A percentile compares a stretch with the other conserved stretches of the same genome.
These are phyloP conservation scores for Solanum sitiens DNA, from an alignment of 257 asterid genomes.

Conservation along the genomic window DNA sequence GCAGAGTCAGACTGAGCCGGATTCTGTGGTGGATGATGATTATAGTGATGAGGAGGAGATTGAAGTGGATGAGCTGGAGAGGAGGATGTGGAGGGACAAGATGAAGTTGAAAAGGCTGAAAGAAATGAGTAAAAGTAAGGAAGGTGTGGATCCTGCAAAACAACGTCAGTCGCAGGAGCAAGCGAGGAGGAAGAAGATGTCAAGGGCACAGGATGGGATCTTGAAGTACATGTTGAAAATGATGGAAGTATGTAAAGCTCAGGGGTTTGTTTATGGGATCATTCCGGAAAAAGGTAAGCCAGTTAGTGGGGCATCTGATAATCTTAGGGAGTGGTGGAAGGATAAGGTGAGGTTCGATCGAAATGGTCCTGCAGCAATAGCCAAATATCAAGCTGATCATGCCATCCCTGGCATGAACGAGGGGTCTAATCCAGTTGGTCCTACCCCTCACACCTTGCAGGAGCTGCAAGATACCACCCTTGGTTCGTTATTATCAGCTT, in stretches of 20 bases:
- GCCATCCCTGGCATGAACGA: slow-evolving; percentile 33
- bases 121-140: slow-evolving; percentile 59
- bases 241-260: slow-evolving; percentile 97
- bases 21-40: slow-evolving; percentile 51
- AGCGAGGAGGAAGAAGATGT: slow-evolving; percentile 91
- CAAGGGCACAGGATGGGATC: slow-evolving; percentile 91
- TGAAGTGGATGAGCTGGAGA: slow-evolving; percentile 77
- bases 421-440: slow-evolving; percentile 29
- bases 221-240: slow-evolving; percentile 82
- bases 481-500: slow-evolving; percentile 71
- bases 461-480: slow-evolving; percentile 89
- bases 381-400: slow-evolving; percentile 51
- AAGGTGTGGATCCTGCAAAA: slow-evolving; percentile 38
- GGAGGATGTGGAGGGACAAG: slow-evolving; percentile 82
- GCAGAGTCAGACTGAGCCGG: slow-evolving; percentile 31
- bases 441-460: slow-evolving; percentile 73
- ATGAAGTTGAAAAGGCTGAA: slow-evolving; percentile 56
- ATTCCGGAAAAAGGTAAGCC: slow-evolving; percentile 96
- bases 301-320: slow-evolving; percentile 82
- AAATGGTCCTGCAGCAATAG: slow-evolving; percentile 76
- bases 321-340: slow-evolving; percentile 93
- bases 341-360: slow-evolving; percentile 79
- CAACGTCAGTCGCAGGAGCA: slow-evolving; percentile 90
- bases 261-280: slow-evolving; percentile 85
- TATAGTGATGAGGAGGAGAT: slow-evolving; percentile 73